These are phyloP conservation scores for Hanseniaspora singularis DNA, from an alignment of 805 yeast genomes.

Conservation along the genomic window DNA sequence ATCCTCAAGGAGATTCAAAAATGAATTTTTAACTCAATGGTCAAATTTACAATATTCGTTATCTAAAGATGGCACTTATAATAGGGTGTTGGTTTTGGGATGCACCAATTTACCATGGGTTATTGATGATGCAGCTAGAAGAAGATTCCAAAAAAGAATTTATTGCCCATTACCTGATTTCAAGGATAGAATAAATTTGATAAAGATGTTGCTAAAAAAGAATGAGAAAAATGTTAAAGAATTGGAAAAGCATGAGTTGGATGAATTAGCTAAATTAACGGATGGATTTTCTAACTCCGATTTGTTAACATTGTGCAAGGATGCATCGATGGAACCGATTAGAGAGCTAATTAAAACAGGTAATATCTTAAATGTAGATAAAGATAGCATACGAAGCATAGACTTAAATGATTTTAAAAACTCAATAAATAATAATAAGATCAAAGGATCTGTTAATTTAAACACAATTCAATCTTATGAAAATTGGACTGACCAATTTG, in stretches of 20 bases:
- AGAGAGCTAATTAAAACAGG: constrained; percentile 53
- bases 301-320: constrained; percentile 84
- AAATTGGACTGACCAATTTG: constrained; percentile 77
- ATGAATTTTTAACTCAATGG: constrained; percentile 92
- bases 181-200: constrained; percentile 65
- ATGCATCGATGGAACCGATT: constrained; percentile 96
- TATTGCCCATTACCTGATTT: constrained; percentile 89
- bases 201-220: constrained; percentile 50
- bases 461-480: constrained; percentile 74
- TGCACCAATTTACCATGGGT: constrained; percentile 97
- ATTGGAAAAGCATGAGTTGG: neutral
- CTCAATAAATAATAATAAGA: constrained; percentile 49
- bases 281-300: constrained; percentile 88
- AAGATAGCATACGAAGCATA: constrained; percentile 69
- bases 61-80: constrained; percentile 26
- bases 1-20: constrained; percentile 77
- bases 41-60: constrained; percentile 71
- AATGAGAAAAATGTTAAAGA: neutral
- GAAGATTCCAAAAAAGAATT: constrained; percentile 82
- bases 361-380: constrained; percentile 58
- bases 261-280: constrained; percentile 36
- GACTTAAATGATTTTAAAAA: constrained; percentile 57
- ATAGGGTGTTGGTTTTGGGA: constrained; percentile 77
- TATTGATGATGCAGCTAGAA: constrained; percentile 90
- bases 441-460: constrained; percentile 76